Conservation (phyloP, 345 rosid species). For the Geranium rotundifolium region DNA sequence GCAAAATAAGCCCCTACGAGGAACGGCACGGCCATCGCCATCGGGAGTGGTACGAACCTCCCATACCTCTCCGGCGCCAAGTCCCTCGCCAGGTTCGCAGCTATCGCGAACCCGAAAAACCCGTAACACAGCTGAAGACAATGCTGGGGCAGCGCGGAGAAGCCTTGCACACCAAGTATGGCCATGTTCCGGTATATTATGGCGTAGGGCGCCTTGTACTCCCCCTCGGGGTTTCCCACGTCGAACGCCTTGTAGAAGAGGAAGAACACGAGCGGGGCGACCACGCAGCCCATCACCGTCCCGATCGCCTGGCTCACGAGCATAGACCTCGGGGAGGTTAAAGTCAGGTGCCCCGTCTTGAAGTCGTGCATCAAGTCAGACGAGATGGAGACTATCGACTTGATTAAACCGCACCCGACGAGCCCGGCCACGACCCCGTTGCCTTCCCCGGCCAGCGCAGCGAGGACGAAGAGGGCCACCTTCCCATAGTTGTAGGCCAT, state of each 20-base stretch:
- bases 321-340: conserved; percentile 81
- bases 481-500: conserved; percentile 91
- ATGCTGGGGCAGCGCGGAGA: conserved; percentile 68
- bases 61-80: conserved; percentile 29
- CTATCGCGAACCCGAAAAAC: conserved; percentile 55
- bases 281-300: conserved; percentile 68
- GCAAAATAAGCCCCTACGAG: conserved; percentile 74
- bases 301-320: conserved; percentile 74
- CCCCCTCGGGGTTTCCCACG: conserved; percentile 82
- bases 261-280: conserved; percentile 67
- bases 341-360: conserved; percentile 73
- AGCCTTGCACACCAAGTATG: conserved; percentile 72
- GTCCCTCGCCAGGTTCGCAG: conserved; percentile 48
- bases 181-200: conserved; percentile 83
- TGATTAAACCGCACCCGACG: conserved; percentile 77
- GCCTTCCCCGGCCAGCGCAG: conserved; percentile 47
- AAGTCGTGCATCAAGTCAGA: conserved; percentile 90
- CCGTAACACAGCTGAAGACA: conserved; percentile 72
- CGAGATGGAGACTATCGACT: conserved; percentile 70
- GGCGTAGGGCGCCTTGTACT: conserved; percentile 85
- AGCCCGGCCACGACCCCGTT: conserved; percentile 77
- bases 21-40: conserved; percentile 96
- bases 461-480: conserved; percentile 73
- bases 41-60: conserved; percentile 73
- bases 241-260: conserved; percentile 80